Percentiles rank a stretch among this genome's conserved stretches.
Conservation (phyloP, 805 yeast genomes). For the Priceomyces haplophilus region DNA sequence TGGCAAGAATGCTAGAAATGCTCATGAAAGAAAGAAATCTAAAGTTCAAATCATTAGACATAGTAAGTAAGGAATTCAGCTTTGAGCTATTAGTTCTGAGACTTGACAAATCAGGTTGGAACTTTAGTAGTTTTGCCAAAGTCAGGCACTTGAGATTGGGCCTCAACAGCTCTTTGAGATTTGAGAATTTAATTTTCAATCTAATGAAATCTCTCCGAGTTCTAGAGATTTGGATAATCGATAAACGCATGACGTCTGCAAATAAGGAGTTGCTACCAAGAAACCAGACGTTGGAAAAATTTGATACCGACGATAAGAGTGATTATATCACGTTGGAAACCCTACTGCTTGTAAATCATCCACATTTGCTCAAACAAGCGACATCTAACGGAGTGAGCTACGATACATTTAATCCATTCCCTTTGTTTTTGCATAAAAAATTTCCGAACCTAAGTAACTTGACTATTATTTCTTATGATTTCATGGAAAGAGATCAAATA, state of each 20-base stretch:
- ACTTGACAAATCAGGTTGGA: constrained; percentile 27
- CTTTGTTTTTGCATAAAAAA: constrained; percentile 17
- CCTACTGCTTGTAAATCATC: constrained; percentile 27
- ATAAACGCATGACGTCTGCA: constrained; percentile 14
- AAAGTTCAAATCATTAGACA: constrained; percentile 22
- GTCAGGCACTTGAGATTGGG: constrained; percentile 25
- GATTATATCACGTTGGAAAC: constrained; percentile 11
- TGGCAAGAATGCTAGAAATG: constrained; percentile 25
- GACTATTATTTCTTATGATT: constrained; percentile 31
- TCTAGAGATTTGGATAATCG: constrained; percentile 21
- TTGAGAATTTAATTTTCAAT: constrained; percentile 19
- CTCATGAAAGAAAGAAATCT: constrained; percentile 23
- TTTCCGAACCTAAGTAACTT: constrained; percentile 26
- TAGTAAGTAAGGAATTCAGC: constrained; percentile 24
- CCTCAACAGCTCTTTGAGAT: constrained; percentile 20
- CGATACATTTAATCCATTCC: constrained; percentile 23
- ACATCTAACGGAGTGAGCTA: constrained; percentile 9
- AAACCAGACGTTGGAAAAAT: constrained; percentile 12
- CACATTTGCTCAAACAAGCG: constrained; percentile 16
- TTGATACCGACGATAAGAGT: neutral
- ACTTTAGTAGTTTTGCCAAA: constrained; percentile 17
- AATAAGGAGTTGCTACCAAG: constrained; percentile 18
- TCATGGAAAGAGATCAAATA: constrained; percentile 20
- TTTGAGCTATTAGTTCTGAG: constrained; percentile 23
- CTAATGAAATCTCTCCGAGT: constrained; percentile 21